Percentiles rank a stretch among this genome's conserved stretches.
Evolutionary conservation across 371 early-diverging fungal species (phyloP).

Genomic region (Mortierella sp.): DNA sequence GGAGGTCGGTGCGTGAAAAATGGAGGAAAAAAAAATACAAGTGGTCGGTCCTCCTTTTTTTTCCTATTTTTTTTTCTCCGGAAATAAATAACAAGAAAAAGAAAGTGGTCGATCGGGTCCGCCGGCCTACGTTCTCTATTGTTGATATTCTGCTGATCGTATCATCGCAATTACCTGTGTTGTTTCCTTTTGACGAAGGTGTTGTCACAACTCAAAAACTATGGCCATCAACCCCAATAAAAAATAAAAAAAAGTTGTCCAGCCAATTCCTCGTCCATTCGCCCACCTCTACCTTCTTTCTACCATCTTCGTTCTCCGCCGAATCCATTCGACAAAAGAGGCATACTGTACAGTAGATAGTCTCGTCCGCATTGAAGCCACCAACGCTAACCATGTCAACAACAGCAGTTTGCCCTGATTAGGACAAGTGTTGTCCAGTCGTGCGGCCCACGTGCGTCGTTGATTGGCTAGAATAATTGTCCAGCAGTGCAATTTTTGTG

Average conservation of each 20-base stretch:
- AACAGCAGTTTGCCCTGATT: neutral
- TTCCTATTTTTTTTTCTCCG: neutral
- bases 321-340: neutral
- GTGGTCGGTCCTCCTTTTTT: neutral
- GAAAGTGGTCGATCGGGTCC: neutral
- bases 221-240: neutral
- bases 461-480: conserved; percentile 24
- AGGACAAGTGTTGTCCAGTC: conserved; percentile 25
- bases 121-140: neutral
- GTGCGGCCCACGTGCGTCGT: conserved; percentile 26
- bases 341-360: neutral
- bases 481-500: neutral
- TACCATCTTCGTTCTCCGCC: too few relatives aligned
- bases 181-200: neutral
- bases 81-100: neutral
- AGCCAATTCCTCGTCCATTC: neutral
- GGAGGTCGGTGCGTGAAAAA: conserved; percentile 4
- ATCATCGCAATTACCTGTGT: neutral
- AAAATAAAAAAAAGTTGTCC: neutral
- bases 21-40: neutral
- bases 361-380: neutral
- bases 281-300: neutral
- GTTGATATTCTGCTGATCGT: neutral
- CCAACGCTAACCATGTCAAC: too few relatives aligned
- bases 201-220: neutral